Conservation (phyloP, 805 yeast genomes). For the Isabelozyma heimii region DNA sequence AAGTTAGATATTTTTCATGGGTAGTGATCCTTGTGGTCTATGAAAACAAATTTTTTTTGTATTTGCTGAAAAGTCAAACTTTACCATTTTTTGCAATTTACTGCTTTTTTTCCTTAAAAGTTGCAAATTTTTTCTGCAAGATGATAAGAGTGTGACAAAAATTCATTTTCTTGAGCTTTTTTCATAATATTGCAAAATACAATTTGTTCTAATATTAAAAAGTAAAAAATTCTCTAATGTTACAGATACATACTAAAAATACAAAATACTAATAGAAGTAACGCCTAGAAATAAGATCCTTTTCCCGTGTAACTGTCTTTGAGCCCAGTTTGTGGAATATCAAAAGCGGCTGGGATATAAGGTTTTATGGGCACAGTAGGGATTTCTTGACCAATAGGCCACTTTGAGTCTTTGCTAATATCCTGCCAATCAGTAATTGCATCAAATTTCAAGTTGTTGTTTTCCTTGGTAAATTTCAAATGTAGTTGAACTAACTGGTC, state of each 20-base stretch:
- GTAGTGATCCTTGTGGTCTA: no score
- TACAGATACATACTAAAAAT: no score
- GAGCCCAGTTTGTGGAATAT: background rate
- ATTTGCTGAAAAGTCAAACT: no score
- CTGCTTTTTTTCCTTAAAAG: background rate
- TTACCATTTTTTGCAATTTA: background rate
- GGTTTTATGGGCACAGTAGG: conserved; percentile 27
- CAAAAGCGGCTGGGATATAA: conserved; percentile 17
- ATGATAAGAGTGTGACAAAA: background rate
- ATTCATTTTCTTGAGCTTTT: background rate
- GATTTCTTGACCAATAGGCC: conserved; percentile 40
- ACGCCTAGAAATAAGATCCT: background rate
- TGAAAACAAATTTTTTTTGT: no score
- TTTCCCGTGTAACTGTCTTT: background rate
- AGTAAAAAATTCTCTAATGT: no score
- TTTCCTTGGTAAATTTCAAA: conserved; percentile 43
- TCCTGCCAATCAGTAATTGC: conserved; percentile 33
- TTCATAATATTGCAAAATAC: no score
- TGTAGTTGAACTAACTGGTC: conserved; percentile 39
- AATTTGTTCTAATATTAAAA: no score
- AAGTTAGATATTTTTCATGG: no score
- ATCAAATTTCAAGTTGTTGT: conserved; percentile 37
- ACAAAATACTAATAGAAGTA: no score
- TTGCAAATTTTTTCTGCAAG: background rate
- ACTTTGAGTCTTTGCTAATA: conserved; percentile 34